These are phyloP conservation scores for Dactylellina leptospora DNA, from an alignment of 2,329 filamentous ascomycete species.

Conservation along the genomic window DNA sequence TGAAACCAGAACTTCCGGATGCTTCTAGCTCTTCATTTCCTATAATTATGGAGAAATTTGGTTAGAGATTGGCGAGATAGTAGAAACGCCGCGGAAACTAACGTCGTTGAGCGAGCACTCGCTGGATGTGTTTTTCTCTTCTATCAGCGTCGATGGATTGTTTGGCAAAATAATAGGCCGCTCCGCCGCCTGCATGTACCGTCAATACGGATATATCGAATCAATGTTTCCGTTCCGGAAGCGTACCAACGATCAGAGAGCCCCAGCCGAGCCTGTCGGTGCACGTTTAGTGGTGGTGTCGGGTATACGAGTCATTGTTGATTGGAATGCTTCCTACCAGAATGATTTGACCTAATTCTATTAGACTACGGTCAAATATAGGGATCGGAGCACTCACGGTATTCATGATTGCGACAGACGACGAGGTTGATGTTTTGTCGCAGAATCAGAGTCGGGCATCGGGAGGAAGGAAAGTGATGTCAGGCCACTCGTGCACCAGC, in stretches of 20 bases:
- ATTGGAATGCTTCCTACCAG: too few species aligned
- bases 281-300: too few species aligned
- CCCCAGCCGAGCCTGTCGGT: constrained; percentile 81
- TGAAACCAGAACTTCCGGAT: constrained; percentile 6
- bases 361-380: background rate
- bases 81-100: background rate
- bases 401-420: constrained; percentile 63
- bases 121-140: constrained; percentile 73
- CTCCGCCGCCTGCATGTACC: constrained; percentile 75
- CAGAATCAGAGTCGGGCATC: background rate
- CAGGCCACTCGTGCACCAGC: constrained; percentile 45
- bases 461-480: constrained; percentile 26
- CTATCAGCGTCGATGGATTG: constrained; percentile 91
- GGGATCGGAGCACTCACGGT: constrained; percentile 62
- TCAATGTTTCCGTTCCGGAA: background rate
- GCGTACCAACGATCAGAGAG: constrained; percentile 80
- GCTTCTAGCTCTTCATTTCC: constrained; percentile 53
- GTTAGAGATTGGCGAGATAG: background rate
- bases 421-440: background rate
- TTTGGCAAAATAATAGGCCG: constrained; percentile 96
- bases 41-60: constrained; percentile 58
- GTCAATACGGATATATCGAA: background rate
- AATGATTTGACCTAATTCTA: constrained; percentile 71
- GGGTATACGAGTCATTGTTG: too few species aligned
- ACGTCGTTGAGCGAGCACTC: constrained; percentile 70